phyloP scores from a whole-genome alignment of 768 basidiomycete genomes.

The Mycena latifolia region DNA sequence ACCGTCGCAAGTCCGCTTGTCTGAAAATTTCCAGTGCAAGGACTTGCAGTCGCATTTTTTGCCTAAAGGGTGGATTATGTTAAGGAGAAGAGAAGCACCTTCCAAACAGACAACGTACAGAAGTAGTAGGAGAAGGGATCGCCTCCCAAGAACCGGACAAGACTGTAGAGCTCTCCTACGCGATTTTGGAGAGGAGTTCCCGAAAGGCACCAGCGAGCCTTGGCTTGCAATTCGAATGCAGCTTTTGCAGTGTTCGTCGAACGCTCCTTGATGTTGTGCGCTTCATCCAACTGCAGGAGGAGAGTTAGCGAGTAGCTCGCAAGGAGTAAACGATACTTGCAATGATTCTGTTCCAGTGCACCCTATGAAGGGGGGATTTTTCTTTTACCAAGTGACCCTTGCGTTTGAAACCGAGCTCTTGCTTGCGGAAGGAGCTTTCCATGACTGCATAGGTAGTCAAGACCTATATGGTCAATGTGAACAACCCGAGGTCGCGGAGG shows the following conservation, averaged over 20 bases:
- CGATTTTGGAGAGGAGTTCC: constrained; percentile 98
- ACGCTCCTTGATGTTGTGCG: constrained; percentile 98
- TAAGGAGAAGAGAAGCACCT: constrained; percentile 12
- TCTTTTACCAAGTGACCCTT: constrained; percentile 89
- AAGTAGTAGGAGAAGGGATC: constrained; percentile 95
- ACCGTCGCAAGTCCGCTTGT: constrained; percentile 90
- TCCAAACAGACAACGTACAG: constrained; percentile 61
- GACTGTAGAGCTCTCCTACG: constrained; percentile 98
- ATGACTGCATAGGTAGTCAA: constrained; percentile 90
- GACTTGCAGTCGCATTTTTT: constrained; percentile 95
- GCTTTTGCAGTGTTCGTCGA: constrained; percentile 96
- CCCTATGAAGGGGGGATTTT: constrained; percentile 84
- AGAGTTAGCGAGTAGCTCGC: constrained; percentile 1
- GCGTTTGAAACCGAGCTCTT: constrained; percentile 92
- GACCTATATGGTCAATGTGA: constrained; percentile 57
- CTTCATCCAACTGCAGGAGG: constrained; percentile 83
- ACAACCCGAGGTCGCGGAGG: background rate
- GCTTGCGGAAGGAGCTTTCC: constrained; percentile 91
- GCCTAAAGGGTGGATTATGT: constrained; percentile 63
- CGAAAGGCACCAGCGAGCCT: constrained; percentile 94
- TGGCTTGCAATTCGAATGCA: constrained; percentile 88
- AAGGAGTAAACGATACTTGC: constrained; percentile 53
- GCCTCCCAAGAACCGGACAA: constrained; percentile 92
- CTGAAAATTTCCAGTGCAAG: constrained; percentile 92
- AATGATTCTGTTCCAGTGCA: constrained; percentile 88